Conservation (phyloP, 768 basidiomycete species). For the Leccinellum albellum region DNA sequence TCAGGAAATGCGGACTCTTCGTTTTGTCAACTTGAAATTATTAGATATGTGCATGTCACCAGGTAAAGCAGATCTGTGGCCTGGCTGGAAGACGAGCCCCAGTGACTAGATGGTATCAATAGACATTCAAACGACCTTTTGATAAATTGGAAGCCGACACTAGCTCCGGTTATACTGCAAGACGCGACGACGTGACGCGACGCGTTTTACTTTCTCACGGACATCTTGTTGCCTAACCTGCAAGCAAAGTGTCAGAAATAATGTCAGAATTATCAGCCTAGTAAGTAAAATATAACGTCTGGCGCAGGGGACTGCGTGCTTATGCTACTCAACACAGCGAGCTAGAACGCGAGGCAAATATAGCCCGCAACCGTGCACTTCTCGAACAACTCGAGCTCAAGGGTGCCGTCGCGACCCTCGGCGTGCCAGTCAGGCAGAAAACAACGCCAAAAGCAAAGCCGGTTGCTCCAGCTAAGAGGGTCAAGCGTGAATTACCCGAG, state of each 20-base stretch:
- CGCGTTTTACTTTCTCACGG: conserved; percentile 16
- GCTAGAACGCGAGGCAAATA: conserved; percentile 73
- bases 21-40: conserved; percentile 3
- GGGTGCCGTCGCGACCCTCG: conserved; percentile 48
- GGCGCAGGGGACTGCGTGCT: not conserved
- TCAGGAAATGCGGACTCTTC: not conserved
- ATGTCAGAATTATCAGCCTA: conserved; percentile 51
- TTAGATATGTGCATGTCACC: no score
- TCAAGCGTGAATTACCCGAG: conserved; percentile 44
- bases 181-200: conserved; percentile 34
- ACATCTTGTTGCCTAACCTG: not conserved
- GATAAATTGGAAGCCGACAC: no score
- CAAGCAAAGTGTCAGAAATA: not conserved
- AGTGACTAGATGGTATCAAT: no score
- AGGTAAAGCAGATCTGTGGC: no score
- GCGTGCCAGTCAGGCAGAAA: conserved; percentile 40
- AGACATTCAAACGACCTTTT: no score
- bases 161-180: no score
- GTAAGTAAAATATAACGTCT: conserved; percentile 30
- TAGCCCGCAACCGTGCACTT: conserved; percentile 73
- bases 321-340: conserved; percentile 39
- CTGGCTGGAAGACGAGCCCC: not conserved
- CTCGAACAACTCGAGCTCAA: conserved; percentile 69
- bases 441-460: conserved; percentile 52
- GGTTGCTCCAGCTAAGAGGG: conserved; percentile 51